phyloP scores from a whole-genome alignment of 352 stramenopile species.

The Pythium chondricola region DNA sequence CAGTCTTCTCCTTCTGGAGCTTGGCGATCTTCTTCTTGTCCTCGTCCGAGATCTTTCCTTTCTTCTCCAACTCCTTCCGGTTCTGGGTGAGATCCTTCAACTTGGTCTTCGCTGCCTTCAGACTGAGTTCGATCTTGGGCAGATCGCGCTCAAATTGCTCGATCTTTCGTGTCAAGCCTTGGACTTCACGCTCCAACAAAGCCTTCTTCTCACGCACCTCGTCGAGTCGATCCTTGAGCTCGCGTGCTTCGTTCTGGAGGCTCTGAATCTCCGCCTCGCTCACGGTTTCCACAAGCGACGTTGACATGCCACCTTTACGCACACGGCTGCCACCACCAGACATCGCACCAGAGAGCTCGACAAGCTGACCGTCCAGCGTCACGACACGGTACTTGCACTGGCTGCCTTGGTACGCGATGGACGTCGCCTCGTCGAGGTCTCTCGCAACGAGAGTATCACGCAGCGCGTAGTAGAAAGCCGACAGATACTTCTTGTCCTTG shows the following conservation, averaged over 20 bases:
- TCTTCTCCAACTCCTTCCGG: conserved; percentile 69
- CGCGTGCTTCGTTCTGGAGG: conserved; percentile 50
- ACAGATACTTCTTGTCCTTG: conserved; percentile 83
- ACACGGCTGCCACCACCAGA: conserved; percentile 94
- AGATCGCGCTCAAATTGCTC: conserved; percentile 88
- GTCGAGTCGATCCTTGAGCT: conserved; percentile 45
- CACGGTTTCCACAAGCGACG: conserved; percentile 38
- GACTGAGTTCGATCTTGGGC: conserved; percentile 88
- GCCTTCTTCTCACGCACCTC: conserved; percentile 56
- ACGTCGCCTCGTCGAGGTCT: conserved; percentile 91
- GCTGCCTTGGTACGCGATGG: conserved; percentile 88
- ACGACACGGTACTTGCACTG: conserved; percentile 95
- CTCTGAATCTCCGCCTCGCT: conserved; percentile 55
- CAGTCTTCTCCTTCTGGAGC: conserved; percentile 77
- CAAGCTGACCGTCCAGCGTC: conserved; percentile 96
- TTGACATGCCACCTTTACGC: conserved; percentile 92
- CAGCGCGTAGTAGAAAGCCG: conserved; percentile 96
- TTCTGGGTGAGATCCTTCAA: conserved; percentile 54
- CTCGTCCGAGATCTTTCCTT: conserved; percentile 82
- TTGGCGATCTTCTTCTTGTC: conserved; percentile 85
- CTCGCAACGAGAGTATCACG: conserved; percentile 96
- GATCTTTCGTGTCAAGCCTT: conserved; percentile 77
- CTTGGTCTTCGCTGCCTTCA: conserved; percentile 54
- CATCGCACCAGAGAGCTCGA: conserved; percentile 99
- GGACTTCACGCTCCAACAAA: conserved; percentile 81